Conservation (phyloP, 2,329 filamentous ascomycete species). For the Sporothrix euskadiensis region DNA sequence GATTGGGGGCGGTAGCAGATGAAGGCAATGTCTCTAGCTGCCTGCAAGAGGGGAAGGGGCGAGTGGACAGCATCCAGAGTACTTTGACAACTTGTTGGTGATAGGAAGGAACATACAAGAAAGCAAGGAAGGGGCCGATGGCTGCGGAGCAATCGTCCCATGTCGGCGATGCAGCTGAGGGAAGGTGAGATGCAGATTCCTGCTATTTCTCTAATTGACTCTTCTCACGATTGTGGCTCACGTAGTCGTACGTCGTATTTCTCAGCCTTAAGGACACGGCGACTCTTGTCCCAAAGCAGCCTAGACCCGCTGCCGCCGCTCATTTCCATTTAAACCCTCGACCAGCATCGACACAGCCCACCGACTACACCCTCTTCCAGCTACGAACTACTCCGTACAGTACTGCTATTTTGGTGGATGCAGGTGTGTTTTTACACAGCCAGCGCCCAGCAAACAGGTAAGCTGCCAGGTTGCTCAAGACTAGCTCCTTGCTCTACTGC, state of each 20-base stretch:
- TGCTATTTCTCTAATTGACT: not conserved
- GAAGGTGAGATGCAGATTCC: constrained; percentile 17
- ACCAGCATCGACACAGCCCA: not conserved
- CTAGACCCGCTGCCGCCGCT: constrained; percentile 8
- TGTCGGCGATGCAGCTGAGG: constrained; percentile 17
- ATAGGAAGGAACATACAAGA: not conserved
- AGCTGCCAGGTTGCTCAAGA: not conserved
- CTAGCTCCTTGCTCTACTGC: not conserved
- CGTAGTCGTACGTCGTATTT: not conserved
- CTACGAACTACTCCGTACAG: not conserved
- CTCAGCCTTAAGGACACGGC: constrained; percentile 13
- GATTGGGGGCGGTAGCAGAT: not conserved
- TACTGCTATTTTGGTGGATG: not conserved
- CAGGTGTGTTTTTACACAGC: not conserved
- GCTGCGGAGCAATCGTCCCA: constrained; percentile 11
- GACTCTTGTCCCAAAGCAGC: constrained; percentile 22
- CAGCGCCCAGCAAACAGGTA: constrained; percentile 2
- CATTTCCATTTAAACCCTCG: not conserved
- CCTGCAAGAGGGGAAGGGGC: not conserved
- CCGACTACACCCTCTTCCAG: not conserved
- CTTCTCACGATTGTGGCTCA: not conserved
- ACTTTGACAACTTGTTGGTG: not conserved
- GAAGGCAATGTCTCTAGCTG: not conserved
- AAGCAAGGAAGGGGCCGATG: constrained; percentile 16
- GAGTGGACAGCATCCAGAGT: not conserved